Conservation (phyloP, 2,329 filamentous ascomycete genomes). For the Neonectria ditissima region DNA sequence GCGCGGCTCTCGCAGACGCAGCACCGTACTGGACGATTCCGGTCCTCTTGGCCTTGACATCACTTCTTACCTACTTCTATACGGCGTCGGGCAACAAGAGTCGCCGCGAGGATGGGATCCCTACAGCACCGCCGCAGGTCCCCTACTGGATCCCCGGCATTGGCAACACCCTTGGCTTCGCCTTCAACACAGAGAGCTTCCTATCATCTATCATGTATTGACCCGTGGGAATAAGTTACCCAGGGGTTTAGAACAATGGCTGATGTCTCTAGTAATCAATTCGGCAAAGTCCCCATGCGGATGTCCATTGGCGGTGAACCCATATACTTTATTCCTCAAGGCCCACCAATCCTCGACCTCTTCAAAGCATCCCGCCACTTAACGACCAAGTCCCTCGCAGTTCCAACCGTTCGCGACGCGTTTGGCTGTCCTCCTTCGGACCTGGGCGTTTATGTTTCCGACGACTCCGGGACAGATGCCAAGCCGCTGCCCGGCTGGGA, state of each 20-base stretch:
- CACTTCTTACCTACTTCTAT: conserved; percentile 26
- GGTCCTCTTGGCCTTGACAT: conserved; percentile 16
- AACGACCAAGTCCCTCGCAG: conserved; percentile 29
- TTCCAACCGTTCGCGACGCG: conserved; percentile 34
- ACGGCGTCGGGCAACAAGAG: conserved; percentile 19
- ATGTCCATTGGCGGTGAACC: conserved; percentile 32
- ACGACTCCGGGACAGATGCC: conserved; percentile 25
- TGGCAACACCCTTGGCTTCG: conserved; percentile 32
- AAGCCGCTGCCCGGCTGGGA: conserved; percentile 32
- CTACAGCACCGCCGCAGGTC: conserved; percentile 28
- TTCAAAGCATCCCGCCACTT: conserved; percentile 33
- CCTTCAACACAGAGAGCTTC: conserved; percentile 32
- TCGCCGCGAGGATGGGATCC: background rate
- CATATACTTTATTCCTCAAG: conserved; percentile 38
- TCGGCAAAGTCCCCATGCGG: conserved; percentile 32
- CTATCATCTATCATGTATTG: conserved; percentile 26
- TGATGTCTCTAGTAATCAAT: conserved; percentile 30
- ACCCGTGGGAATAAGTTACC: fast-evolving
- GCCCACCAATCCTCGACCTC: conserved; percentile 25
- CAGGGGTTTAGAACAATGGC: background rate
- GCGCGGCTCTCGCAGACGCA: background rate
- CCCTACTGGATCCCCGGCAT: conserved; percentile 35
- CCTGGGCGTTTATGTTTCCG: conserved; percentile 18
- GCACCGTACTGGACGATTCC: background rate
- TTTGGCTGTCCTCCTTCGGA: conserved; percentile 30